Evolutionary conservation across 148 eudicot genomes (phyloP).

Genomic region (Rhododendron ovatum): DNA sequence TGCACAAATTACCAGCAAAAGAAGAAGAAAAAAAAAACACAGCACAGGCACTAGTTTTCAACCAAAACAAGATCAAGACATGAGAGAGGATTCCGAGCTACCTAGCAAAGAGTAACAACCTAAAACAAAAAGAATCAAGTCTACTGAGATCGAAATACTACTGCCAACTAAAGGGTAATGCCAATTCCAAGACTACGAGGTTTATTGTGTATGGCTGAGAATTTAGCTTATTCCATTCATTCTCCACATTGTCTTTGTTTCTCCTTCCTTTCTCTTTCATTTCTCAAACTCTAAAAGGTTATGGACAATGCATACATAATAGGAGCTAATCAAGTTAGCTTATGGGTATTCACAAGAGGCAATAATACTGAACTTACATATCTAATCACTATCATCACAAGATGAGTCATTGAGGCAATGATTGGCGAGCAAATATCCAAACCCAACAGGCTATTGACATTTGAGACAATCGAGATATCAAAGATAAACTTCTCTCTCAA

Average conservation of each 20-base stretch:
- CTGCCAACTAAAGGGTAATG: not conserved
- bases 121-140: not conserved
- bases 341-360: not conserved
- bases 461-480: not conserved
- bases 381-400: not conserved
- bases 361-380: not conserved
- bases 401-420: not conserved
- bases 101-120: not conserved
- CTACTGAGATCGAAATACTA: not conserved
- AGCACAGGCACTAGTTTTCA: not conserved
- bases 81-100: not conserved
- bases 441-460: not conserved
- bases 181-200: not conserved
- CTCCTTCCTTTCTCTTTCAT: not conserved
- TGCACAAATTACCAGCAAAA: not conserved
- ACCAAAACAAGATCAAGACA: not conserved
- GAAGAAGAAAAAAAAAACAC: no score
- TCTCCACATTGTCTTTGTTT: not conserved
- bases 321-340: not conserved
- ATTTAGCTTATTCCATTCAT: not conserved
- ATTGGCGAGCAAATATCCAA: not conserved
- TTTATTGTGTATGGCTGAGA: not conserved
- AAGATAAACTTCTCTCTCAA: not conserved
- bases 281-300: not conserved
- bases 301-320: not conserved